Evolutionary conservation across 345 rosid genomes (phyloP).

Genomic region (Dipteronia dyeriana): DNA sequence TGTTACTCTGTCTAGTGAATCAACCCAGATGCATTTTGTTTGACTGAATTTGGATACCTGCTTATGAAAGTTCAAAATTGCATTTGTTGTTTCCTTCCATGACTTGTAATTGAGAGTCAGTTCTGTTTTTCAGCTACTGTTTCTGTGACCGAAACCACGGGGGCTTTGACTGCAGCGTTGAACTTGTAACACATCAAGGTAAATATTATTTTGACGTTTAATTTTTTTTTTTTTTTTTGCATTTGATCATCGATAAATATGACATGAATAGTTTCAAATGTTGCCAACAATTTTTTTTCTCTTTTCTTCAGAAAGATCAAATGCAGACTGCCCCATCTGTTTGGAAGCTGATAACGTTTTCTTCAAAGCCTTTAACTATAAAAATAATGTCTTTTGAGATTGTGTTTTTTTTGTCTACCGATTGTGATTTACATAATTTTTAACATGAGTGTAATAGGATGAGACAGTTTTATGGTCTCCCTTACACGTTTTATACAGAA

Average conservation of each 20-base stretch:
- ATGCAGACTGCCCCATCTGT: not conserved
- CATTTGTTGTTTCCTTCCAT: not conserved
- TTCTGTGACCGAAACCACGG: constrained; percentile 91
- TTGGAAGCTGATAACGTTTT: not conserved
- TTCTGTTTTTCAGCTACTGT: constrained; percentile 68
- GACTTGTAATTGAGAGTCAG: constrained; percentile 13
- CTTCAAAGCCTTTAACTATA: not conserved
- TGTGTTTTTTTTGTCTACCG: not conserved
- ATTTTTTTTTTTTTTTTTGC: not conserved
- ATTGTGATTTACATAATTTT: too few species aligned
- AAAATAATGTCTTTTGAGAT: not conserved
- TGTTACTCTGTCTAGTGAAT: constrained; percentile 9
- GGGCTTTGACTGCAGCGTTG: constrained; percentile 90
- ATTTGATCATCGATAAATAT: constrained; percentile 1
- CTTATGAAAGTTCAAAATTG: constrained; percentile 13
- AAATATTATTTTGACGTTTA: not conserved
- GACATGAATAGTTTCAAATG: not conserved
- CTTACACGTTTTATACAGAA: too few species aligned
- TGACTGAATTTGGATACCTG: not conserved
- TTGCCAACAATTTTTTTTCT: not conserved
- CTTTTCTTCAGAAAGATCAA: not conserved
- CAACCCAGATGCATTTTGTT: not conserved
- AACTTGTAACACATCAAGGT: constrained; percentile 82
- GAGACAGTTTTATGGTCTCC: too few species aligned
- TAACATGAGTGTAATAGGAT: too few species aligned